These are phyloP conservation scores for Buxus sempervirens DNA, from an alignment of 164 flowering plant species.

Conservation along the genomic window DNA sequence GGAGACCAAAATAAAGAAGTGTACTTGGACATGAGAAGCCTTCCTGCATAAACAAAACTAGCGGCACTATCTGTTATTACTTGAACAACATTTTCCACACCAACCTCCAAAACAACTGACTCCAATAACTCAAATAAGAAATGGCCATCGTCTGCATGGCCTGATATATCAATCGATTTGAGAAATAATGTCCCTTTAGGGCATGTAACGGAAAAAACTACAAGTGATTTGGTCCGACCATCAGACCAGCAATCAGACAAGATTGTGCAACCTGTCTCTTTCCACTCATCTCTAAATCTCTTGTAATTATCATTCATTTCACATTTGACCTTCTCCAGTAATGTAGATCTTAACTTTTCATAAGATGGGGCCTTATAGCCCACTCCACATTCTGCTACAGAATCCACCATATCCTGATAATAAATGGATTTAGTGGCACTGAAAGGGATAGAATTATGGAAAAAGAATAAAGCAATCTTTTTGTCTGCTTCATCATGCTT, in stretches of 20 bases:
- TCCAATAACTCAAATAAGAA: slow-evolving; percentile 57
- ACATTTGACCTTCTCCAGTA: slow-evolving; percentile 51
- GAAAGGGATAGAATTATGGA: slow-evolving; percentile 57
- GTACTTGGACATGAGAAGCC: slow-evolving; percentile 55
- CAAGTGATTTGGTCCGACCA: slow-evolving; percentile 41
- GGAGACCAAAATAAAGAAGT: slow-evolving; percentile 65
- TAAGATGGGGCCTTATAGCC: slow-evolving; percentile 61
- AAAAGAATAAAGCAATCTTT: slow-evolving; percentile 60
- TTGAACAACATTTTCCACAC: slow-evolving; percentile 68
- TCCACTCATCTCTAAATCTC: slow-evolving; percentile 53
- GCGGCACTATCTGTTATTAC: slow-evolving; percentile 55
- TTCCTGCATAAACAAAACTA: slow-evolving; percentile 54
- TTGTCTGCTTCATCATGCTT: slow-evolving; percentile 57
- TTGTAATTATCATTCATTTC: slow-evolving; percentile 41
- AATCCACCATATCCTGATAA: slow-evolving; percentile 69
- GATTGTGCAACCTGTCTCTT: slow-evolving; percentile 62
- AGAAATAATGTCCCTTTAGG: slow-evolving; percentile 61
- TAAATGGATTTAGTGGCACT: slow-evolving; percentile 57
- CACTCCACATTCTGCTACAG: slow-evolving; percentile 55
- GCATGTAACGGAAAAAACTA: slow-evolving; percentile 48
- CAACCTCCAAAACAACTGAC: slow-evolving; percentile 56
- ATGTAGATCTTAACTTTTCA: slow-evolving; percentile 47
- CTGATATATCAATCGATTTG: slow-evolving; percentile 57
- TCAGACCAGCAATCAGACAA: slow-evolving; percentile 59
- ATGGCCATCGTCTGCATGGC: slow-evolving; percentile 47